Evolutionary conservation across 352 stramenopile genomes (phyloP).

Genomic region (Globisporangium orthogonon): DNA sequence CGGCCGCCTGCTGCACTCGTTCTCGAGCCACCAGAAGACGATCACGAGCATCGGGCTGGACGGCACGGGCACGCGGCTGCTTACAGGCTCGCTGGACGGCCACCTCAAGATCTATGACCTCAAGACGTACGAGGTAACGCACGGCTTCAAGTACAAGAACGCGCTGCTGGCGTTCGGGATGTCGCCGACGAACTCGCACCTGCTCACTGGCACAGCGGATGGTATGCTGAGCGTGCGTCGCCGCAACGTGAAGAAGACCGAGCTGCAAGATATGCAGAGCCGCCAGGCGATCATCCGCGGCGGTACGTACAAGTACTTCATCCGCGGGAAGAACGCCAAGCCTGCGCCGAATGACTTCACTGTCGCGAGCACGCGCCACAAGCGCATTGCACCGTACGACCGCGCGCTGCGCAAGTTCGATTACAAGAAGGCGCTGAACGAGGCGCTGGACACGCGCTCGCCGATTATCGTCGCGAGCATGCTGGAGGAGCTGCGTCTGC

Average conservation of each 20-base stretch:
- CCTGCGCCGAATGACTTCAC: slow-evolving; percentile 67
- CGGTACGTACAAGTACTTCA: slow-evolving; percentile 88
- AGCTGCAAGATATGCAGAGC: slow-evolving; percentile 60
- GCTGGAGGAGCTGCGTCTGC: slow-evolving; percentile 92
- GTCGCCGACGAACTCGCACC: slow-evolving; percentile 77
- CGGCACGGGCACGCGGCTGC: slow-evolving; percentile 80
- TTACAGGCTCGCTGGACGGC: slow-evolving; percentile 88
- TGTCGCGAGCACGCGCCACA: slow-evolving; percentile 76
- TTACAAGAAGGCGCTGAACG: slow-evolving; percentile 94
- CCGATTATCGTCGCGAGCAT: slow-evolving; percentile 91
- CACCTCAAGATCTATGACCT: slow-evolving; percentile 93
- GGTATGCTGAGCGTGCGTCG: slow-evolving; percentile 79
- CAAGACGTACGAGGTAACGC: slow-evolving; percentile 87
- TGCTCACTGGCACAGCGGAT: slow-evolving; percentile 73
- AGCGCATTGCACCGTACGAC: slow-evolving; percentile 92
- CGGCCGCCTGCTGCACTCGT: slow-evolving; percentile 80
- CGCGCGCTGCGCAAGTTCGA: slow-evolving; percentile 92
- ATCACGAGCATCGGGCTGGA: slow-evolving; percentile 89
- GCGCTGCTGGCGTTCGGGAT: slow-evolving; percentile 79
- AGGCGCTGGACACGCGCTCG: slow-evolving; percentile 89
- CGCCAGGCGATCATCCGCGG: slow-evolving; percentile 70
- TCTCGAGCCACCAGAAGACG: slow-evolving; percentile 93
- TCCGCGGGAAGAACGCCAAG: slow-evolving; percentile 84
- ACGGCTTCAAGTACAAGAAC: slow-evolving; percentile 87
- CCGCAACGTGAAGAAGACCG: slow-evolving; percentile 60